Percentiles rank a stretch among this genome's conserved stretches.
Conservation (phyloP, 495 filamentous ascomycete genomes). For the Staphylotrichum tortipilum region DNA sequence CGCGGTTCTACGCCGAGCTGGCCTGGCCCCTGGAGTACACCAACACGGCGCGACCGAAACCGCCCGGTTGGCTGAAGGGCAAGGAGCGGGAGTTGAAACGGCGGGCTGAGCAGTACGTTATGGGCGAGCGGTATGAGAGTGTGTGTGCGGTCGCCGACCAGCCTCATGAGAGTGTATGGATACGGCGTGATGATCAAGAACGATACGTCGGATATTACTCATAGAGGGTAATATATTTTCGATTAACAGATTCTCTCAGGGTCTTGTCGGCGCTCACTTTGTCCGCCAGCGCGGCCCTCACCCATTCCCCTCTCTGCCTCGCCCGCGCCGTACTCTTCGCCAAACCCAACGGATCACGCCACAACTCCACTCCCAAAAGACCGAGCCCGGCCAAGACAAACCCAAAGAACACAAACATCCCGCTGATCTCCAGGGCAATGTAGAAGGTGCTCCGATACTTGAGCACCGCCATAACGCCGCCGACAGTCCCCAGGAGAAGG, state of each 20-base stretch:
- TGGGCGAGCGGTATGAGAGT: neutral
- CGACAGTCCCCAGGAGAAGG: neutral
- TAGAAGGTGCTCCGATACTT: constrained; percentile 19
- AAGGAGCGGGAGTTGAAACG: neutral
- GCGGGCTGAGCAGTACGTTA: neutral
- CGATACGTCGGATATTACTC: too few relatives aligned
- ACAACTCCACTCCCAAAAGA: constrained; percentile 15
- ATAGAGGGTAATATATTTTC: too few relatives aligned
- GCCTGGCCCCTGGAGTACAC: neutral
- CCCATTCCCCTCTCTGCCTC: too few relatives aligned
- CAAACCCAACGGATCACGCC: too few relatives aligned
- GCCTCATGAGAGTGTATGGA: neutral
- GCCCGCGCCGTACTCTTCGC: too few relatives aligned
- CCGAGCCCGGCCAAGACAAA: neutral
- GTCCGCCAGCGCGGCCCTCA: too few relatives aligned
- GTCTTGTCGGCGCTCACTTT: too few relatives aligned
- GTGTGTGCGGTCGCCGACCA: neutral
- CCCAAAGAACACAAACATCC: constrained; percentile 18
- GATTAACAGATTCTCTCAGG: too few relatives aligned
- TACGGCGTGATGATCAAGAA: neutral
- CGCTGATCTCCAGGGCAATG: constrained; percentile 24
- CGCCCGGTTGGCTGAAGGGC: neutral
- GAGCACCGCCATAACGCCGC: constrained; percentile 11
- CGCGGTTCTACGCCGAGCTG: neutral
- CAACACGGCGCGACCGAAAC: neutral